These are phyloP conservation scores for Viola pubescens DNA, from an alignment of 441 rosid species.

Conservation along the genomic window DNA sequence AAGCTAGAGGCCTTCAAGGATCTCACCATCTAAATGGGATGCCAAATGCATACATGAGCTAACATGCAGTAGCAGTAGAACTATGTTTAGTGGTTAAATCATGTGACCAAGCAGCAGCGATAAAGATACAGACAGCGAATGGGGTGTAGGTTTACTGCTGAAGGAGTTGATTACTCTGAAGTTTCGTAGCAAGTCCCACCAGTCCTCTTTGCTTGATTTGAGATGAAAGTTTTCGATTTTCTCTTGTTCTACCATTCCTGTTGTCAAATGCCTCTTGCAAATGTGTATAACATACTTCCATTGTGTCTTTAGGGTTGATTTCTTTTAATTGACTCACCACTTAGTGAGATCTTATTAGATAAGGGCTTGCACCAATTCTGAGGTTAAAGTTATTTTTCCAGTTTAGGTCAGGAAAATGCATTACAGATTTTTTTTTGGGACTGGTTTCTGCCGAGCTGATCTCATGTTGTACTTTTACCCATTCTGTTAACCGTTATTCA, in stretches of 20 bases:
- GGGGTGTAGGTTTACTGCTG: conserved; percentile 13
- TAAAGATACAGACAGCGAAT: not conserved
- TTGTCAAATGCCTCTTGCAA: conserved; percentile 38
- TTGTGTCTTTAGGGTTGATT: conserved; percentile 22
- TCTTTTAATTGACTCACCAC: conserved; percentile 16
- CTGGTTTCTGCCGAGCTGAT: conserved; percentile 22
- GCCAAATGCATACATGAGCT: conserved; percentile 17
- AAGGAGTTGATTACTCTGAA: not conserved
- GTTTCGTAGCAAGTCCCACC: conserved; percentile 8
- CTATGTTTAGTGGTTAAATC: conserved; percentile 10
- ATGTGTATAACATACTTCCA: conserved; percentile 43
- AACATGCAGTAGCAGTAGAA: conserved; percentile 10
- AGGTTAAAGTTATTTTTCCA: conserved; percentile 8
- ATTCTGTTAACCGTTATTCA: conserved; percentile 21
- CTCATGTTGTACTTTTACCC: conserved; percentile 36
- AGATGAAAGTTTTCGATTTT: conserved; percentile 14
- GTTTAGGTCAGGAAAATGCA: conserved; percentile 15
- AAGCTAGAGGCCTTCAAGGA: conserved; percentile 65
- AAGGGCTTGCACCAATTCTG: conserved; percentile 18
- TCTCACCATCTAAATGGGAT: conserved; percentile 45
- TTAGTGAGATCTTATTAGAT: conserved; percentile 25
- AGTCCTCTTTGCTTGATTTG: conserved; percentile 6
- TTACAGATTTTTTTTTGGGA: conserved; percentile 20
- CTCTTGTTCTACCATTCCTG: conserved; percentile 10
- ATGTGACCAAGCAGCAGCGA: conserved; percentile 11